Conservation (phyloP, 1,284 basidiomycete species). For the Volvariella surrecta region DNA sequence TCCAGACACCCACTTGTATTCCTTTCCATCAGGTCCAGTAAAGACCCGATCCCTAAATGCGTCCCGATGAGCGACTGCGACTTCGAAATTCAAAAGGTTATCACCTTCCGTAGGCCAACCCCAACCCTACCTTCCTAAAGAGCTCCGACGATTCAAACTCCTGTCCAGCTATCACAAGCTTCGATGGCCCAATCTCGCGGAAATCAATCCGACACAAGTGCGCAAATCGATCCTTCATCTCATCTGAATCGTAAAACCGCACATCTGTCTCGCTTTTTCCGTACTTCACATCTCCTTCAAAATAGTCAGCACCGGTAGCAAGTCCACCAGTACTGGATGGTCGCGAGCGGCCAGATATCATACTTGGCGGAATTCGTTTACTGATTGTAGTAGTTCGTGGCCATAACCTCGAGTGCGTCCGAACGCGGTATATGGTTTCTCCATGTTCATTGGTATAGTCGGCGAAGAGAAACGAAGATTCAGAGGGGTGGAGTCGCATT, state of each 20-base stretch:
- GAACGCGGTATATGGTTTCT: constrained; percentile 19
- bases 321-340: not conserved
- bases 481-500: constrained; percentile 6
- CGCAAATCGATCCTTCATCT: constrained; percentile 15
- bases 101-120: constrained; percentile 18
- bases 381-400: constrained; percentile 13
- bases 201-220: constrained; percentile 22
- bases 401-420: constrained; percentile 10
- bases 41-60: constrained; percentile 20
- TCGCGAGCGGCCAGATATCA: constrained; percentile 1
- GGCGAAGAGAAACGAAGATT: constrained; percentile 3
- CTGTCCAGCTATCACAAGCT: constrained; percentile 16
- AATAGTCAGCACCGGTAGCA: constrained; percentile 8
- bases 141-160: constrained; percentile 16
- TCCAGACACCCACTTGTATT: constrained; percentile 25
- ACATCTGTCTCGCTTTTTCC: constrained; percentile 8
- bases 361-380: constrained; percentile 12
- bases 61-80: not conserved
- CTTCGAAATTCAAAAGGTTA: not conserved
- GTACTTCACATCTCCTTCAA: constrained; percentile 3
- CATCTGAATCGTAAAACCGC: not conserved
- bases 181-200: constrained; percentile 16
- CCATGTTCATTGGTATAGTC: constrained; percentile 19
- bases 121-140: constrained; percentile 19
- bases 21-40: constrained; percentile 23